These are phyloP conservation scores for Rhynchospora breviuscula DNA, from an alignment of 176 grass and related monocot genomes.

Conservation along the genomic window DNA sequence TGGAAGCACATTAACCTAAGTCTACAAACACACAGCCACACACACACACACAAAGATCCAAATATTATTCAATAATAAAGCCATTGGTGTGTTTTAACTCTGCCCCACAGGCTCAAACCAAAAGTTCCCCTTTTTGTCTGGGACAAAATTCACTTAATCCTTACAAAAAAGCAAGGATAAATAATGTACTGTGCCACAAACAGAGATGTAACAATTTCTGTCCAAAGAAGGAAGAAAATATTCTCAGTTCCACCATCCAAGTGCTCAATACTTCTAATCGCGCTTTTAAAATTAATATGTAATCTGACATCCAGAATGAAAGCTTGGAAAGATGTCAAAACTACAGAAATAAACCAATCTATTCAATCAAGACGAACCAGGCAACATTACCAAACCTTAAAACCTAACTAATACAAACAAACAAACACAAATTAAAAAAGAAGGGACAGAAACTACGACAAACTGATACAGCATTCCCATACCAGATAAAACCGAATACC, in stretches of 20 bases:
- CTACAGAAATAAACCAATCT: background rate
- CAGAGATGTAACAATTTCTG: background rate
- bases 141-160: background rate
- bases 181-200: background rate
- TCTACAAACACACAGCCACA: too few species aligned
- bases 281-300: background rate
- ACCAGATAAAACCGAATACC: background rate
- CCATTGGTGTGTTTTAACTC: background rate
- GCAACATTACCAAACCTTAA: background rate
- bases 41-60: too few species aligned
- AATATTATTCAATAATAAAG: background rate
- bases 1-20: too few species aligned
- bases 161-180: background rate
- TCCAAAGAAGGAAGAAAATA: background rate
- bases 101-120: background rate
- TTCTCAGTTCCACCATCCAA: background rate
- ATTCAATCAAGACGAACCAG: background rate
- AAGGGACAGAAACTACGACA: background rate
- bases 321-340: background rate
- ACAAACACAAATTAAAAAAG: background rate
- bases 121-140: background rate
- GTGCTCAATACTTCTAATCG: background rate
- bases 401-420: slow-evolving; percentile 5
- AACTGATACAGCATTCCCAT: background rate
- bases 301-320: slow-evolving; percentile 1